Base-by-base conservation (phyloP, 805 yeast genomes). In the Candida ponderosae region DNA sequence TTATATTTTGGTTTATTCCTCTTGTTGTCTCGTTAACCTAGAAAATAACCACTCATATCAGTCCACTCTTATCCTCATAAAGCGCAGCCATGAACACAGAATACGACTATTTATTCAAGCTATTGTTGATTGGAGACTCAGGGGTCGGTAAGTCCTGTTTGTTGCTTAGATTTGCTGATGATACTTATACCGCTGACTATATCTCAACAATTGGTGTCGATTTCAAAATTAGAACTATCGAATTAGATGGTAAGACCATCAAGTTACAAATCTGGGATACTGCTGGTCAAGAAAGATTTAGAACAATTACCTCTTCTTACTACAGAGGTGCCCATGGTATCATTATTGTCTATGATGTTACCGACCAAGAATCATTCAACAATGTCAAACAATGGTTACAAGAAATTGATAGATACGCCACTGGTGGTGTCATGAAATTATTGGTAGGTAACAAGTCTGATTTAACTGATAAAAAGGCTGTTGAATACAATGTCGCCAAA, bases 181-280 rank as follows among this genome's bases (percentile, higher is more conserved):
- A 90, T 66, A 88, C 96, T 33, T 90, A 88, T 68, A 88, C 96
- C 32, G 95, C 89, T 53, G 96, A 93, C 53, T 93, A 90, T 66
- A 89, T 93, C 56, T 86, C 96, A 40, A 93, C 98, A 33, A 93
- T 93, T 59, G 98, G 98, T 40, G 97, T 93, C 37, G 98, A 93
- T 62, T 93, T 93, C 72, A 75, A 76, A 54, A 83, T 83, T 59
- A 79, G 88, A 68, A 84, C 93, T 35, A 82, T 84, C 39, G 97
- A 93, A 59, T 72, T 93, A 43, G 97, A 93, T 53, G 97, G 97
- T 47, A 93, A 93, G 70, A 86, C 95, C 38, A 93, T 93, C 60
- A 93, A 93, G 67, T 75, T 93, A 57, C 98, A 93, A 68, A 90
- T 93, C 58, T 93, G 98, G 98, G 98, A 93, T 60, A 93, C 98